These are phyloP conservation scores for Leptographium lundbergii DNA, from an alignment of 2,329 filamentous ascomycete genomes.

Conservation along the genomic window DNA sequence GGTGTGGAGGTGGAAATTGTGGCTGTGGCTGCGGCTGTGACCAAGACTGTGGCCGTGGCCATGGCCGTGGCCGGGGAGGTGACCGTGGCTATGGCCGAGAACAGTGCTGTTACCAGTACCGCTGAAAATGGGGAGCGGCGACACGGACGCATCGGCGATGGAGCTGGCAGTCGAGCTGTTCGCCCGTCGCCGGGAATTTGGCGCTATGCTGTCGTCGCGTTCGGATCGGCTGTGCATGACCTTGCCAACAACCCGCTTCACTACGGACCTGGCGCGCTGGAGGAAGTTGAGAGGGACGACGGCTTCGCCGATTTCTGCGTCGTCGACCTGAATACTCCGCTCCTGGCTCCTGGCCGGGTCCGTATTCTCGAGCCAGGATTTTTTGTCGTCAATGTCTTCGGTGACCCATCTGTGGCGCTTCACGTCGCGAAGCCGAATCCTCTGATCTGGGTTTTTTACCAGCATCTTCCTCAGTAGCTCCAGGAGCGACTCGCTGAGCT, in stretches of 20 bases:
- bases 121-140: constrained; percentile 27
- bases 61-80: constrained; percentile 1
- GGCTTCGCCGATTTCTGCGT: constrained; percentile 76
- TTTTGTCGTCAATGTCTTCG: constrained; percentile 63
- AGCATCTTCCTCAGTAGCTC: constrained; percentile 72
- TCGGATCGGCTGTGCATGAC: constrained; percentile 50
- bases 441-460: constrained; percentile 75
- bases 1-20: constrained; percentile 17
- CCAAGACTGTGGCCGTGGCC: constrained; percentile 3
- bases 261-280: constrained; percentile 68
- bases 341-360: constrained; percentile 71
- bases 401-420: constrained; percentile 91
- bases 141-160: constrained; percentile 36
- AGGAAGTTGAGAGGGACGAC: constrained; percentile 83
- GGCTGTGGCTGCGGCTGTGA: constrained; percentile 6
- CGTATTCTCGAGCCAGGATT: constrained; percentile 86
- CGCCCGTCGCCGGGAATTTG: constrained; percentile 39
- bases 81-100: background rate
- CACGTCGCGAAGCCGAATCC: constrained; percentile 82
- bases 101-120: background rate
- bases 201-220: constrained; percentile 34
- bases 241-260: constrained; percentile 55
- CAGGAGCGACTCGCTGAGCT: constrained; percentile 65
- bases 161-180: constrained; percentile 54
- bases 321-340: constrained; percentile 83